Evolutionary conservation across 768 basidiomycete species (phyloP).

Genomic region (Naganishia vaughanmartiniae): DNA sequence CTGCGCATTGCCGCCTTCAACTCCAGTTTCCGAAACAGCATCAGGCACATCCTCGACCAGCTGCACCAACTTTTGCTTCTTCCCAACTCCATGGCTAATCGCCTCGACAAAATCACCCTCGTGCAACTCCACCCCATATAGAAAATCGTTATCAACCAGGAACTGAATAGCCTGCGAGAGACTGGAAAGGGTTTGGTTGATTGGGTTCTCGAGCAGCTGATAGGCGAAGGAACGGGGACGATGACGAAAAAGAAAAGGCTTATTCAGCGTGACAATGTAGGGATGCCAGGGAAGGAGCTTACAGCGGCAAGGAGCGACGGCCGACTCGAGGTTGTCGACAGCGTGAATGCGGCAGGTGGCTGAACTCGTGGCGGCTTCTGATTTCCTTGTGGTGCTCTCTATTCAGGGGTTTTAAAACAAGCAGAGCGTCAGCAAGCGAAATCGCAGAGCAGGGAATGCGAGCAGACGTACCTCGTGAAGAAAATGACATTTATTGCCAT

Average conservation of each 20-base stretch:
- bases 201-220: slow-evolving; percentile 79
- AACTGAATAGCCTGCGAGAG: slow-evolving; percentile 89
- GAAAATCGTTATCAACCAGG: slow-evolving; percentile 82
- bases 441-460: not conserved
- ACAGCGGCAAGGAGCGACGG: slow-evolving; percentile 78
- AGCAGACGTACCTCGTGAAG: slow-evolving; percentile 34
- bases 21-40: not conserved
- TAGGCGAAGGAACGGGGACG: slow-evolving; percentile 33
- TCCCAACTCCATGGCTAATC: not conserved
- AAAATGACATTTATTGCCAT: slow-evolving; percentile 44
- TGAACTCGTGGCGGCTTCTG: not conserved
- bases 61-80: not conserved
- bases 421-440: not conserved
- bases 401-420: not conserved
- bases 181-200: slow-evolving; percentile 82
- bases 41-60: not conserved
- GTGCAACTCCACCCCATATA: slow-evolving; percentile 71
- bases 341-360: slow-evolving; percentile 9
- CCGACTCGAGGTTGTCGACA: slow-evolving; percentile 50
- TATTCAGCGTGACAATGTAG: slow-evolving; percentile 9
- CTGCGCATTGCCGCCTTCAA: not conserved
- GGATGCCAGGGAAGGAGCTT: slow-evolving; percentile 44
- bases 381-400: slow-evolving; percentile 1
- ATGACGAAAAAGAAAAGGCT: not conserved
- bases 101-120: slow-evolving; percentile 67